A percentile compares a stretch with the other conserved stretches of the same genome.
These are phyloP conservation scores for Takashimella koratensis DNA, from an alignment of 1,284 basidiomycete genomes.

Conservation along the genomic window DNA sequence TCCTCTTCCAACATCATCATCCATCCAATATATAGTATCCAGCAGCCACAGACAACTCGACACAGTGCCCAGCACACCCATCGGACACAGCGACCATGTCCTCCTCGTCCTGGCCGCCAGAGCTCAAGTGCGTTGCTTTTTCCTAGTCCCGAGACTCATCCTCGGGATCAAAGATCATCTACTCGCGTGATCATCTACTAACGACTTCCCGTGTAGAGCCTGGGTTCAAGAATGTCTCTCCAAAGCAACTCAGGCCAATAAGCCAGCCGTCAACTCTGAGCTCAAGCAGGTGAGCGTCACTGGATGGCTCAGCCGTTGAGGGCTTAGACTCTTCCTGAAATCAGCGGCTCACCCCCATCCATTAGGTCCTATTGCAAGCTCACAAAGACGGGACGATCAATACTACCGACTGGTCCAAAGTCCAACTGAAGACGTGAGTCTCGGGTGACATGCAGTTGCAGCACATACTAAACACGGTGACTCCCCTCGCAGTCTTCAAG, in stretches of 20 bases:
- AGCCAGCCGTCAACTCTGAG: constrained; percentile 45
- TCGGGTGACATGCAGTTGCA: too few species aligned
- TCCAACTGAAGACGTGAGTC: constrained; percentile 45
- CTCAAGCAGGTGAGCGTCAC: constrained; percentile 40
- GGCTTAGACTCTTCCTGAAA: too few species aligned
- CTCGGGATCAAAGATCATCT: background rate
- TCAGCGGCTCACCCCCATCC: too few species aligned
- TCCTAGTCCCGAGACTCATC: background rate
- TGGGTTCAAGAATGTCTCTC: constrained; percentile 48
- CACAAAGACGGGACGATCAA: constrained; percentile 43
- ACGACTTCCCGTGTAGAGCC: too few species aligned
- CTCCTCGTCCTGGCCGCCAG: constrained; percentile 36
- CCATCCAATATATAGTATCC: too few species aligned
- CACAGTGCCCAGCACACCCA: too few species aligned
- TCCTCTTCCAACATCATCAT: too few species aligned
- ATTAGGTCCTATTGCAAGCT: constrained; percentile 47
- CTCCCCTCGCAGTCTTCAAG: constrained; percentile 25
- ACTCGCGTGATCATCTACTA: too few species aligned
- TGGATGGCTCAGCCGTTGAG: background rate
- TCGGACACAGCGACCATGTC: too few species aligned
- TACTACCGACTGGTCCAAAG: constrained; percentile 45
- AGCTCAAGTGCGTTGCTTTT: constrained; percentile 33
- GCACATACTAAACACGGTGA: background rate
- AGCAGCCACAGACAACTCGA: too few species aligned
- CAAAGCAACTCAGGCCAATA: constrained; percentile 44